Evolutionary conservation across 257 asterid genomes (phyloP).

Genomic region (Ophiorrhiza pumila): DNA sequence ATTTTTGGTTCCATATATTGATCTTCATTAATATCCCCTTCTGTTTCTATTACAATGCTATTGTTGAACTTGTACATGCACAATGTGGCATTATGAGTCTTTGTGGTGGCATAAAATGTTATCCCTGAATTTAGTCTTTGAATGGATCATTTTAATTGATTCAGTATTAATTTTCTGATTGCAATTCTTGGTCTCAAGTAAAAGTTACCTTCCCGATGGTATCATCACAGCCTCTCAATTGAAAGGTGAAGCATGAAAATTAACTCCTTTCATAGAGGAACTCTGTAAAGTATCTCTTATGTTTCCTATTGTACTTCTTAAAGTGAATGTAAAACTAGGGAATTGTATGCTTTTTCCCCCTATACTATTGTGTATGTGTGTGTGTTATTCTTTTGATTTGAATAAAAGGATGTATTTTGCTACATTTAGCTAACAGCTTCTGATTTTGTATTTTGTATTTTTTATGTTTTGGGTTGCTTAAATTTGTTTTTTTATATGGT

Average conservation of each 20-base stretch:
- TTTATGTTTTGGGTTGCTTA: background rate
- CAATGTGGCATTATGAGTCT: background rate
- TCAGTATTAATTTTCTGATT: background rate
- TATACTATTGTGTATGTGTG: too few relatives aligned
- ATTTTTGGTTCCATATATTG: background rate
- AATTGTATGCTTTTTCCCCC: too few relatives aligned
- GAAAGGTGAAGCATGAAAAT: too few relatives aligned
- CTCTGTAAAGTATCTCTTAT: too few relatives aligned
- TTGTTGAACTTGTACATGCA: background rate
- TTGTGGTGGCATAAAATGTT: background rate
- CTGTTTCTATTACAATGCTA: background rate
- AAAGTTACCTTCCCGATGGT: background rate
- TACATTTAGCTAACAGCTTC: background rate
- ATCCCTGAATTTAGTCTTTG: background rate
- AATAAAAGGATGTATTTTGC: background rate
- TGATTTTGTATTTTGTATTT: background rate
- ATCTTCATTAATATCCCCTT: too few relatives aligned
- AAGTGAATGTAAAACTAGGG: too few relatives aligned
- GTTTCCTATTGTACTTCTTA: too few relatives aligned
- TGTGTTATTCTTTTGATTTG: background rate
- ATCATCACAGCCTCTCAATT: background rate
- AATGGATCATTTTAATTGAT: background rate
- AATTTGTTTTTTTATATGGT: too few relatives aligned
- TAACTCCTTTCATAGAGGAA: background rate
- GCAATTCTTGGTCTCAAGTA: too few relatives aligned